Base-by-base conservation (phyloP, 2,329 filamentous ascomycete genomes). In the Neonectria sp. region DNA sequence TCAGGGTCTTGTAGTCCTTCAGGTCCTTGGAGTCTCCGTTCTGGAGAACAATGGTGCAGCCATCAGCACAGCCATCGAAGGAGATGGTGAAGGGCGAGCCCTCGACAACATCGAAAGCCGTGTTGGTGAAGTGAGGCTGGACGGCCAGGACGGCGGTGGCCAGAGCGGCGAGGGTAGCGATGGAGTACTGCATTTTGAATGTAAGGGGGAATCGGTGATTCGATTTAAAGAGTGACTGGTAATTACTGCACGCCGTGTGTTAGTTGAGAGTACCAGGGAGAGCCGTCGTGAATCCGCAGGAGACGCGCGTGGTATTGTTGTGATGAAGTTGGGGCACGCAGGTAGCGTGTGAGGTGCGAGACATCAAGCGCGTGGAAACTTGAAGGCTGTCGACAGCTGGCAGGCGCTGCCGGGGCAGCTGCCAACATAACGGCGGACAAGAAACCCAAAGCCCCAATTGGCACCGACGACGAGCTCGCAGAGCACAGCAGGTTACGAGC, bases 121-220 rank as follows among this genome's bases (percentile, higher is more conserved):
- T 68, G 79, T 82, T 82, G 73, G 73, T 68, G 73, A 82, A 75
- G 24, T 55, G 31, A 55, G 80, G 79, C 69, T 73, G 56, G 52
- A 78, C 80, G 53, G 79, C 80, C 59, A 75, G 35, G 63, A 64
- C 77, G 58, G 72, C 64, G 67, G 70, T 69, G 66, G 73, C 78
- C 49, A 79, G 55, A 71, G 77, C 71, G 68, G 76, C 72, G 59
- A 80, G 48, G 60, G 75, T 66, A 71, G 71, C 75, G 71, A 77
- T 33, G 59, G 79, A 76, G 73, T 75, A 79, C 79, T 81, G 80
- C 80, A 82, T 82, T 67, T 73, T 80, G 78, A 77, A 71, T 69
- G 65, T 65, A 63, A 33, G n/a, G n/a, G 55, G 59, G 61, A 60
- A 66, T 68, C 63, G 40, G 48, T 49, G 58, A 60, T 65, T 65